A percentile compares a stretch with the other conserved stretches of the same genome.
Evolutionary conservation across 164 flowering plant species (phyloP).

Genomic region (Euptelea pleiosperma): DNA sequence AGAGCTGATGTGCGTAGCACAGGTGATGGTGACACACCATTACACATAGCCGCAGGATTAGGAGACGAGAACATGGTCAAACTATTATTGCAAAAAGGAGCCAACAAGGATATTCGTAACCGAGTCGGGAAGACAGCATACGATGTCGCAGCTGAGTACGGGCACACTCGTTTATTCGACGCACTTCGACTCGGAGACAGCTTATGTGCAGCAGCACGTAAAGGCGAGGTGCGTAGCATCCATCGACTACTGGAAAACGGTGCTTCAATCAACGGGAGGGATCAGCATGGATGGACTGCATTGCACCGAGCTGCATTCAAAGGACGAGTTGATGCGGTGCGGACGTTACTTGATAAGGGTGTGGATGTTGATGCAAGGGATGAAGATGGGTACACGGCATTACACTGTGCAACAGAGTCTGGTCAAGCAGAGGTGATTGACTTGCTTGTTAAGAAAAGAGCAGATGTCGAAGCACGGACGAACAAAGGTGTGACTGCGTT

Average conservation of each 20-base stretch:
- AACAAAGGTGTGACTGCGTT: constrained; percentile 48
- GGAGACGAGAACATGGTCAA: constrained; percentile 69
- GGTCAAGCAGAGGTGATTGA: constrained; percentile 59
- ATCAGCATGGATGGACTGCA: constrained; percentile 73
- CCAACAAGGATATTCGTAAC: constrained; percentile 59
- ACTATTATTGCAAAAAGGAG: constrained; percentile 58
- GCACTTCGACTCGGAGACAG: constrained; percentile 55
- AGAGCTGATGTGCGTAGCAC: constrained; percentile 28
- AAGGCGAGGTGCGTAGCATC: constrained; percentile 54
- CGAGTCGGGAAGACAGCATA: constrained; percentile 52
- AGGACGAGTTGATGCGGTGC: constrained; percentile 42
- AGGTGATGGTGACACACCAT: constrained; percentile 48
- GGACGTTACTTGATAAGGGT: constrained; percentile 44
- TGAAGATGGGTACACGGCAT: constrained; percentile 69
- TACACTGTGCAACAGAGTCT: constrained; percentile 68
- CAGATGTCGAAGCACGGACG: constrained; percentile 57
- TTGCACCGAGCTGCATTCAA: constrained; percentile 67
- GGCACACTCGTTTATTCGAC: constrained; percentile 51
- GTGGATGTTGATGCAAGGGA: constrained; percentile 51
- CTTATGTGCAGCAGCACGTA: constrained; percentile 51
- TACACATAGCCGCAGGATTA: constrained; percentile 50
- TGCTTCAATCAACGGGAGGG: constrained; percentile 56
- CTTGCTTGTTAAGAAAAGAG: constrained; percentile 59
- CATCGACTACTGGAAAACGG: constrained; percentile 50
- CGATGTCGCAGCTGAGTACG: constrained; percentile 57